Evolutionary conservation across 2,329 filamentous ascomycete genomes (phyloP).

Genomic region (Cladosporium sp.): DNA sequence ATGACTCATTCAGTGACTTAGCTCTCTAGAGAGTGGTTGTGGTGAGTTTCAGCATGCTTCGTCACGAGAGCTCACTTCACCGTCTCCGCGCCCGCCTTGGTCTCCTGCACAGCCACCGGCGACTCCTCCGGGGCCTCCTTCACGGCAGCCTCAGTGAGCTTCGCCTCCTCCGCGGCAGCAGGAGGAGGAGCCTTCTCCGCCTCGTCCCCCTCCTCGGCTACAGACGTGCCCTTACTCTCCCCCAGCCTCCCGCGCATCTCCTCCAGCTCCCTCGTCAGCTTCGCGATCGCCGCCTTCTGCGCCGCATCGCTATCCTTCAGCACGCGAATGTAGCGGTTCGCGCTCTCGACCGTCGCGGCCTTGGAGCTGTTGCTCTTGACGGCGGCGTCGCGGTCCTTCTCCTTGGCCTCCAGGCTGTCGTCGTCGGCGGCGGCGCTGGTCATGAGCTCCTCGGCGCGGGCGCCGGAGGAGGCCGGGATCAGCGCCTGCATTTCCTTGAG

Average conservation of each 20-base stretch:
- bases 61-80: not conserved
- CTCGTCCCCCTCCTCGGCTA: not conserved
- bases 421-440: conserved; percentile 39
- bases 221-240: not conserved
- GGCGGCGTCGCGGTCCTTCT: conserved; percentile 32
- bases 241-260: conserved; percentile 24
- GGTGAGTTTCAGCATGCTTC: no score
- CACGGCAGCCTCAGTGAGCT: not conserved
- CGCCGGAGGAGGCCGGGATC: conserved; percentile 53
- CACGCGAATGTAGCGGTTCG: conserved; percentile 92
- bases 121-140: not conserved
- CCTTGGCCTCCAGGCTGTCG: conserved; percentile 35
- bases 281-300: conserved; percentile 15
- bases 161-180: not conserved
- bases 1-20: no score
- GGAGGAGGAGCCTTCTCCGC: not conserved
- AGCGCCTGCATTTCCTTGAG: conserved; percentile 85
- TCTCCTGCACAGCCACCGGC: not conserved
- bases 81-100: not conserved
- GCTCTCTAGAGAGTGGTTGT: no score
- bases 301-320: conserved; percentile 52
- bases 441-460: conserved; percentile 32
- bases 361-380: conserved; percentile 69
- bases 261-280: conserved; percentile 25
- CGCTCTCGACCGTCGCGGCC: conserved; percentile 93